Evolutionary conservation across 129 eudicot species (phyloP).

Genomic region (Calendula officinalis): DNA sequence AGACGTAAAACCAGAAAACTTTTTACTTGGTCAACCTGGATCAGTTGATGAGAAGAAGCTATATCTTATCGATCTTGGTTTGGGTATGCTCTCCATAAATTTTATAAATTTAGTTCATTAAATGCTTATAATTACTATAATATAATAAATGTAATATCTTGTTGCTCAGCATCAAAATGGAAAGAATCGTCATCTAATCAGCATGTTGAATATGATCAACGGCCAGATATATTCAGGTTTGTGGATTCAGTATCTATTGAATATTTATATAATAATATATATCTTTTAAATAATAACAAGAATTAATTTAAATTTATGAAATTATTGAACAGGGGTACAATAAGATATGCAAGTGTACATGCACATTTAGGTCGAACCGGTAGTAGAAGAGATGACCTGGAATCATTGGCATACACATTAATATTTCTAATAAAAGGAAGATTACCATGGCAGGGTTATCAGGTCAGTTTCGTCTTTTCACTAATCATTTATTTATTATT

Average conservation of each 20-base stretch:
- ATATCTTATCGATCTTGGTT: constrained; percentile 95
- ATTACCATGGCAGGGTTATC: constrained; percentile 99
- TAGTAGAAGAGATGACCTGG: constrained; percentile 97
- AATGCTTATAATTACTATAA: neutral
- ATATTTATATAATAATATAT: neutral
- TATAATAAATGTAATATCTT: constrained; percentile 2
- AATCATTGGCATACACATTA: constrained; percentile 95
- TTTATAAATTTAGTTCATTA: neutral
- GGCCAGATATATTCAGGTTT: constrained; percentile 98
- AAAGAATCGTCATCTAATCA: constrained; percentile 83
- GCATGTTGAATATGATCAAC: constrained; percentile 94
- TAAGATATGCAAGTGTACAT: constrained; percentile 98
- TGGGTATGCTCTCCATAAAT: constrained; percentile 58
- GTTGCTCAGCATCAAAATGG: constrained; percentile 86
- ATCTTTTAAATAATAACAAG: neutral
- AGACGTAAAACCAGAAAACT: constrained; percentile 98
- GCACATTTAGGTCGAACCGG: constrained; percentile 99
- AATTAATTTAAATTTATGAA: neutral
- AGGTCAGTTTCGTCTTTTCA: constrained; percentile 41
- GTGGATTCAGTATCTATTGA: constrained; percentile 18
- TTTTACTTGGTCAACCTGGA: constrained; percentile 96
- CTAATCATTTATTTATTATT: constrained; percentile 1
- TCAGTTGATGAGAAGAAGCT: constrained; percentile 94
- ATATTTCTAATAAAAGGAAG: constrained; percentile 93
- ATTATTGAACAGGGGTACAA: constrained; percentile 72